Percentiles rank a stretch among this genome's conserved stretches.
Conservation (phyloP, 192 early-diverging fungal species). For the Podila epicladia region DNA sequence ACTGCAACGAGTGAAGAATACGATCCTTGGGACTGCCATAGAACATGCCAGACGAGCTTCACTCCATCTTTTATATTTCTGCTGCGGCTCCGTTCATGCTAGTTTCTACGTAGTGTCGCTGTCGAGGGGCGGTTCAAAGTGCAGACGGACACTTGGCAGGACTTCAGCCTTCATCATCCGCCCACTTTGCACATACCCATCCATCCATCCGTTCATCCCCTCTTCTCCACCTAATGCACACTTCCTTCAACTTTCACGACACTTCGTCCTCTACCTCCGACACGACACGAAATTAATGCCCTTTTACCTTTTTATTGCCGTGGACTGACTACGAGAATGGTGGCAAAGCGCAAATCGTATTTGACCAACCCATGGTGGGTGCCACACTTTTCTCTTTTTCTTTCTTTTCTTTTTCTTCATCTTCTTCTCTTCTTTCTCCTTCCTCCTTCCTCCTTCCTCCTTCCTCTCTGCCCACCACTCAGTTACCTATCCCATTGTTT, state of each 20-base stretch:
- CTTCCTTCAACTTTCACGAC: no score
- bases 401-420: background rate
- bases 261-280: no score
- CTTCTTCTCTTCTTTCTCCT: background rate
- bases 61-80: background rate
- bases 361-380: background rate
- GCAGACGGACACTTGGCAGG: no score
- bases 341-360: background rate
- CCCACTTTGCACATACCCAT: no score
- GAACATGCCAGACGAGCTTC: background rate
- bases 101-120: background rate
- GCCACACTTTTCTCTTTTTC: background rate
- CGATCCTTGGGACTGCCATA: background rate
- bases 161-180: no score
- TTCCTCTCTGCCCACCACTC: background rate
- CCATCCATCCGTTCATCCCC: no score
- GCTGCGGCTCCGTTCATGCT: background rate
- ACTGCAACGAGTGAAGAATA: background rate
- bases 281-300: no score
- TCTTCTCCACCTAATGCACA: no score
- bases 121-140: no score
- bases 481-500: background rate
- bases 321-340: background rate
- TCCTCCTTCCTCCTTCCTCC: background rate
- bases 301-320: no score